Conservation (phyloP, 495 filamentous ascomycete species). For the Penicillium pulvis region DNA sequence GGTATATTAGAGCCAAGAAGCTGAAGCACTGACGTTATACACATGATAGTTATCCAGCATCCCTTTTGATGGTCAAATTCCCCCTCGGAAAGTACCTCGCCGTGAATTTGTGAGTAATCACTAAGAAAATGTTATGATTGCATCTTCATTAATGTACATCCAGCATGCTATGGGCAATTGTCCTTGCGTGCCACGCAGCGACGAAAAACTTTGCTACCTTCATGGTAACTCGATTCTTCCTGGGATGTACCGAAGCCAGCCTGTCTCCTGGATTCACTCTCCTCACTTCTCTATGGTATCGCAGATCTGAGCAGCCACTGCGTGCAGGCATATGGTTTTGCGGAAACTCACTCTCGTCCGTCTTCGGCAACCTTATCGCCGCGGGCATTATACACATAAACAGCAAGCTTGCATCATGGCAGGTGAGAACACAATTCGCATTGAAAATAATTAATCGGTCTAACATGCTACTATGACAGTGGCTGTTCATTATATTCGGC, state of each 20-base stretch:
- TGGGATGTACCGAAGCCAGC: slow-evolving; percentile 50
- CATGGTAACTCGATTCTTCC: slow-evolving; percentile 49
- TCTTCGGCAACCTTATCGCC: slow-evolving; percentile 28
- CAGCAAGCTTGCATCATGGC: slow-evolving; percentile 18
- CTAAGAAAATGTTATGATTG: background rate
- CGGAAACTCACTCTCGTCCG: slow-evolving; percentile 26
- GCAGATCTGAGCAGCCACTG: slow-evolving; percentile 51
- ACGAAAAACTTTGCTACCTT: slow-evolving; percentile 49
- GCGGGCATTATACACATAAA: slow-evolving; percentile 30
- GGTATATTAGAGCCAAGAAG: too few relatives aligned
- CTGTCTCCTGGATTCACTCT: slow-evolving; percentile 42
- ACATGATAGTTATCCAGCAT: slow-evolving; percentile 27
- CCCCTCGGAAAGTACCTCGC: slow-evolving; percentile 50
- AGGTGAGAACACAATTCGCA: slow-evolving; percentile 12
- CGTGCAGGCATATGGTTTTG: slow-evolving; percentile 54
- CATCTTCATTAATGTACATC: too few relatives aligned
- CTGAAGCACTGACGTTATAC: too few relatives aligned
- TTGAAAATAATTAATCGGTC: background rate
- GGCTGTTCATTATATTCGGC: slow-evolving; percentile 31
- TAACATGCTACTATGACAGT: slow-evolving; percentile 6
- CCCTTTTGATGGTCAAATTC: slow-evolving; percentile 44
- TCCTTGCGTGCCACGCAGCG: slow-evolving; percentile 51
- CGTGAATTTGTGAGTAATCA: slow-evolving; percentile 47
- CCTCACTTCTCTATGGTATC: slow-evolving; percentile 44
- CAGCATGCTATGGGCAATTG: slow-evolving; percentile 38